phyloP scores from a whole-genome alignment of 345 rosid species.

The Sonneratia caseolaris region DNA sequence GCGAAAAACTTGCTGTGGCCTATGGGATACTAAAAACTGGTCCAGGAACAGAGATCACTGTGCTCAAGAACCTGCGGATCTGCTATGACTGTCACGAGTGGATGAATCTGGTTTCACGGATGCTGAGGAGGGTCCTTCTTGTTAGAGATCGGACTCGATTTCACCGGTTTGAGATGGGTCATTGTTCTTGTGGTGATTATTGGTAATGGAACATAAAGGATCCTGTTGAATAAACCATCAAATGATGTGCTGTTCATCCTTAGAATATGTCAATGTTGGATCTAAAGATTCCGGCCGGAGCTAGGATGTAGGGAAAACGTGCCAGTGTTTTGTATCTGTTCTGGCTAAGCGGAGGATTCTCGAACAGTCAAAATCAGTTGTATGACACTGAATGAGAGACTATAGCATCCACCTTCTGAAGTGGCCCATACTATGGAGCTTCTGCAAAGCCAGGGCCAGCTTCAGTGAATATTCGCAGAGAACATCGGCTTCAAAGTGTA shows the following conservation, averaged over 20 bases:
- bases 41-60: slow-evolving; percentile 54
- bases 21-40: slow-evolving; percentile 16
- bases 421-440: not conserved
- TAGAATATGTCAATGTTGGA: no score
- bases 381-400: not conserved
- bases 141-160: slow-evolving; percentile 74
- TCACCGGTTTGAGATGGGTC: slow-evolving; percentile 70
- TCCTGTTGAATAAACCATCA: no score
- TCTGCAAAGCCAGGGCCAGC: no score
- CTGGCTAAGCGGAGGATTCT: no score
- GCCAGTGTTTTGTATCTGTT: no score
- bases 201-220: slow-evolving; percentile 29
- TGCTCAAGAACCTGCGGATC: slow-evolving; percentile 68
- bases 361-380: no score
- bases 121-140: slow-evolving; percentile 48
- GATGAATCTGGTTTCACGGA: slow-evolving; percentile 55
- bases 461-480: no score
- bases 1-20: no score
- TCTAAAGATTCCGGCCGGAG: no score
- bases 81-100: slow-evolving; percentile 75
- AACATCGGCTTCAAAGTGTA: no score
- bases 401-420: not conserved
- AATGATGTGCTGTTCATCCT: no score
- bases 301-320: no score
- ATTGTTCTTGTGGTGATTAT: slow-evolving; percentile 63